Evolutionary conservation across 108 stramenopile species (phyloP).

Genomic region (Cylindrotheca closterium): DNA sequence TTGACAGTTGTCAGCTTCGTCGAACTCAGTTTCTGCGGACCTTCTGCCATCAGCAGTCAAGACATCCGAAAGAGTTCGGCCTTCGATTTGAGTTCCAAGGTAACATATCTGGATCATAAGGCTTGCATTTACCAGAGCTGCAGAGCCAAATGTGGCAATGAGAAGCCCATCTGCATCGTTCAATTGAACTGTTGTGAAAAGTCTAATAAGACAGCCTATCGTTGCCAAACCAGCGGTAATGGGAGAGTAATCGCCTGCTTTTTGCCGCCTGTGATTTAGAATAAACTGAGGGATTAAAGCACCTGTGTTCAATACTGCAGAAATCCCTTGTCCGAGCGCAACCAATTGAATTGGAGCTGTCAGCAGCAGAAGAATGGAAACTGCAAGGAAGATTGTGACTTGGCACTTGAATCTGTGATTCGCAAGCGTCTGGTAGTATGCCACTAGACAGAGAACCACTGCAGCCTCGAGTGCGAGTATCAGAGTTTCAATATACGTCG

Average conservation of each 20-base stretch:
- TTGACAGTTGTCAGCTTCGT: too few species aligned
- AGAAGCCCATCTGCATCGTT: constrained; percentile 42
- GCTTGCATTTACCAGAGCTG: constrained; percentile 33
- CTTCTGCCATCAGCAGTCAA: constrained; percentile 13
- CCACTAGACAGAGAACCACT: constrained; percentile 33
- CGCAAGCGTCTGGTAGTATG: constrained; percentile 27
- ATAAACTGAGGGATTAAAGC: constrained; percentile 48
- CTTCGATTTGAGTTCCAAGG: constrained; percentile 39
- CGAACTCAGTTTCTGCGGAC: too few species aligned
- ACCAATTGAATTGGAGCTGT: constrained; percentile 22
- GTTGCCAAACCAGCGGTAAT: constrained; percentile 42
- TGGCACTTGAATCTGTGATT: constrained; percentile 1
- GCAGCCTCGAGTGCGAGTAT: constrained; percentile 42
- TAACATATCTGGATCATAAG: constrained; percentile 47
- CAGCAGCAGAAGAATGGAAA: constrained; percentile 12
- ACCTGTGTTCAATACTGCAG: constrained; percentile 34
- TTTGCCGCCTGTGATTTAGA: constrained; percentile 22
- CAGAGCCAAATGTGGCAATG: constrained; percentile 33
- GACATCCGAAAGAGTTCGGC: constrained; percentile 15
- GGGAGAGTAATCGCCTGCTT: constrained; percentile 43
- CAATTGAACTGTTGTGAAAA: constrained; percentile 47
- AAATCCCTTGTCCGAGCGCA: constrained; percentile 34
- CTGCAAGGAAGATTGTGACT: constrained; percentile 1
- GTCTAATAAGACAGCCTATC: constrained; percentile 41
- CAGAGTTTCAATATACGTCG: constrained; percentile 46